phyloP scores from a whole-genome alignment of 768 basidiomycete species.

The Lactarius akahatsu region DNA sequence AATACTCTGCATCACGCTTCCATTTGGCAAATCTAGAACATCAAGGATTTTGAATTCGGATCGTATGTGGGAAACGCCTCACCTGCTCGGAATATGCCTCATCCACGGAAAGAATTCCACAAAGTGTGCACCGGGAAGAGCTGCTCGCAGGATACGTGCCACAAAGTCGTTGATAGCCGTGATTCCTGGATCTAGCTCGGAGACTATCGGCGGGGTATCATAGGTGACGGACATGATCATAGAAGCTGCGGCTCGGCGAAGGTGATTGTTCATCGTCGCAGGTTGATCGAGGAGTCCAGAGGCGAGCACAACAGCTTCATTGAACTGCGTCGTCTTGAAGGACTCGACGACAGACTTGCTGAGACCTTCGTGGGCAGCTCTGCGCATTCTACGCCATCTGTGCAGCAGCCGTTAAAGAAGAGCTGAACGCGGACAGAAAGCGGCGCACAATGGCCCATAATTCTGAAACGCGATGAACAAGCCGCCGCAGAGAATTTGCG shows the following conservation, averaged over 20 bases:
- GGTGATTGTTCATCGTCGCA: not conserved
- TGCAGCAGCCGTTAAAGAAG: not conserved
- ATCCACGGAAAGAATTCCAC: conserved; percentile 27
- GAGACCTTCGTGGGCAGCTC: conserved; percentile 14
- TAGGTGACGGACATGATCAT: conserved; percentile 18
- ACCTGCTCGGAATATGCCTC: conserved; percentile 11
- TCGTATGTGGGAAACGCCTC: no score
- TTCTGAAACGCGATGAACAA: conserved; percentile 17
- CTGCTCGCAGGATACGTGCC: not conserved
- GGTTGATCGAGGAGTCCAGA: not conserved
- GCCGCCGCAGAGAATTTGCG: conserved; percentile 23
- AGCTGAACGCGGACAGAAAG: no score
- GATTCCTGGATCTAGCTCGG: not conserved
- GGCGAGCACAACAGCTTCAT: conserved; percentile 1
- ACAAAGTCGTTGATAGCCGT: not conserved
- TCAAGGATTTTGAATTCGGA: no score
- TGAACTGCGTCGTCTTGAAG: not conserved
- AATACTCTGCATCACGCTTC: conserved; percentile 15
- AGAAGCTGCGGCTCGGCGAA: conserved; percentile 10
- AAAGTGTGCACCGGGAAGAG: conserved; percentile 7
- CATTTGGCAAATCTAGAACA: no score
- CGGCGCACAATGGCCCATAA: conserved; percentile 22
- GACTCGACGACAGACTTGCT: not conserved
- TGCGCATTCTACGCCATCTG: conserved; percentile 26
- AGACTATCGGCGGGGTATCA: not conserved